Evolutionary conservation across 2,329 filamentous ascomycete species (phyloP).

Genomic region (Didymellaceae sp.): DNA sequence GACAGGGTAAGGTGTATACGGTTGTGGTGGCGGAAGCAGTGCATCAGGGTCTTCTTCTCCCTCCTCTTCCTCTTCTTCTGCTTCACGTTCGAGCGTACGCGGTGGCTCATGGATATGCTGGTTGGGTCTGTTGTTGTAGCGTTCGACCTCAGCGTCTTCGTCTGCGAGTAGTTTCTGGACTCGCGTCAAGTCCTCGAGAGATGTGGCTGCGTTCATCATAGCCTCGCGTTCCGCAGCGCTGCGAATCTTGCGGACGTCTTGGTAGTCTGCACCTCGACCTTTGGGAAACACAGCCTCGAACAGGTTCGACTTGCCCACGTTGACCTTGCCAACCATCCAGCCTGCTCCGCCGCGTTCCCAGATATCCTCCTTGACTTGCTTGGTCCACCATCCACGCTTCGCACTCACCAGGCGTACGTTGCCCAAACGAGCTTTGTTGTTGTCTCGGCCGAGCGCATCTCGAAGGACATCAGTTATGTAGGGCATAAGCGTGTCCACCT

Average conservation of each 20-base stretch:
- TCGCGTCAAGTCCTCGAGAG: constrained; percentile 32
- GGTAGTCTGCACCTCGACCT: constrained; percentile 53
- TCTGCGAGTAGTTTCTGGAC: constrained; percentile 41
- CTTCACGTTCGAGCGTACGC: constrained; percentile 18
- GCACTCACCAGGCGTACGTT: constrained; percentile 89
- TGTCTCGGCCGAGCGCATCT: constrained; percentile 72
- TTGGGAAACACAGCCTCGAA: constrained; percentile 89
- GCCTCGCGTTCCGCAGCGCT: constrained; percentile 41
- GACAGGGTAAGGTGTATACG: constrained; percentile 75
- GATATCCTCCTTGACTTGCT: constrained; percentile 82
- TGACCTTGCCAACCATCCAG: constrained; percentile 98
- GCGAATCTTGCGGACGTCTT: constrained; percentile 46
- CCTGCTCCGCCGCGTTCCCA: constrained; percentile 82
- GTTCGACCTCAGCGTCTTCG: constrained; percentile 41
- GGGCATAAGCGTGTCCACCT: constrained; percentile 86
- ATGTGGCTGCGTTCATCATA: constrained; percentile 37
- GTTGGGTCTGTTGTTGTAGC: constrained; percentile 24
- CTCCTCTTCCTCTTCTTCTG: constrained; percentile 31
- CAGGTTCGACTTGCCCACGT: constrained; percentile 94
- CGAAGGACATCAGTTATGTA: constrained; percentile 80
- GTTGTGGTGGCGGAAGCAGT: constrained; percentile 77
- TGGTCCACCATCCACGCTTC: constrained; percentile 89
- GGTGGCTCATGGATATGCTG: constrained; percentile 32
- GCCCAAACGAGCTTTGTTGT: constrained; percentile 77
- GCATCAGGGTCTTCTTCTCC: constrained; percentile 42